These are phyloP conservation scores for Cladosporium sp. DNA, from an alignment of 2,329 filamentous ascomycete genomes.

Conservation along the genomic window DNA sequence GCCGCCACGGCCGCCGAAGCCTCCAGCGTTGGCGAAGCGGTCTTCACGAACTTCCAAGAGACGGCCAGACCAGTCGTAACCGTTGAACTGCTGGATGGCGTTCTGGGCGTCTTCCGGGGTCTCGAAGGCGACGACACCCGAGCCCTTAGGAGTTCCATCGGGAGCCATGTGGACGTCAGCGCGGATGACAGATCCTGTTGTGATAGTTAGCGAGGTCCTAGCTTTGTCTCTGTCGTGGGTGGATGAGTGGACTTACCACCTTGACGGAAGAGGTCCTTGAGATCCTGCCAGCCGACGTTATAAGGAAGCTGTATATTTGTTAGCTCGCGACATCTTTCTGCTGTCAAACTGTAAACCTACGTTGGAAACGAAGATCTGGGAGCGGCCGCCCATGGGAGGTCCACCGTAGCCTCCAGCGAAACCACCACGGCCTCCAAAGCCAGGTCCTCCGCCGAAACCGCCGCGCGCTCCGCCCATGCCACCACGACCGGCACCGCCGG, in stretches of 20 bases:
- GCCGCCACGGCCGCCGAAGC: conserved; percentile 34
- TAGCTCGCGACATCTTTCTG: conserved; percentile 14
- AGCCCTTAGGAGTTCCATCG: conserved; percentile 91
- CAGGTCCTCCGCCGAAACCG: conserved; percentile 49
- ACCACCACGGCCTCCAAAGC: conserved; percentile 48
- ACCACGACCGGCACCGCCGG: conserved; percentile 55
- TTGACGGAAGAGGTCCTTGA: conserved; percentile 98
- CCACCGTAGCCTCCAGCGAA: conserved; percentile 50
- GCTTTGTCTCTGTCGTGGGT: not conserved
- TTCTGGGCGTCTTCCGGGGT: conserved; percentile 90
- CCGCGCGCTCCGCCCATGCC: conserved; percentile 49
- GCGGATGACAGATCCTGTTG: conserved; percentile 75
- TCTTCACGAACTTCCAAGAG: conserved; percentile 93
- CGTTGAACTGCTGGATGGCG: conserved; percentile 96
- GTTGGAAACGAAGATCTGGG: conserved; percentile 97
- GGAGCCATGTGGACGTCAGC: conserved; percentile 91
- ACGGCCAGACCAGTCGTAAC: conserved; percentile 97
- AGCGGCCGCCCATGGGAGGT: conserved; percentile 58
- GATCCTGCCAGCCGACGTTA: conserved; percentile 96
- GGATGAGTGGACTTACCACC: conserved; percentile 66
- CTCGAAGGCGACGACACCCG: conserved; percentile 95
- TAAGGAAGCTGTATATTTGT: conserved; percentile 72
- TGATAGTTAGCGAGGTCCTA: conserved; percentile 32
- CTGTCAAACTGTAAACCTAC: conserved; percentile 59
- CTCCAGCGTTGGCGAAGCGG: conserved; percentile 68